Conservation (phyloP, 1,139 yeast species). For the Magnusiomyces magnusii region DNA sequence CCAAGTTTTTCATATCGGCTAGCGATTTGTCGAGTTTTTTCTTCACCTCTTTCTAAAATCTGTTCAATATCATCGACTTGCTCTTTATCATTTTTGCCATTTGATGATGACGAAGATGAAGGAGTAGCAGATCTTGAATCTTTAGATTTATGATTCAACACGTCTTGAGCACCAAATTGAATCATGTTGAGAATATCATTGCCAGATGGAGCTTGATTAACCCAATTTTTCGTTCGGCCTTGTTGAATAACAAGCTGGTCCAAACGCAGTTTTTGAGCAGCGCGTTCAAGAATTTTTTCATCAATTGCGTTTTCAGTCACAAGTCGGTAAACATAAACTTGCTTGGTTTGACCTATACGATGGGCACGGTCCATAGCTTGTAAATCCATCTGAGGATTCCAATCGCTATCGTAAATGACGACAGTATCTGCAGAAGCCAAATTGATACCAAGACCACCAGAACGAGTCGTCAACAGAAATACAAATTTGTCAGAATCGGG, state of each 20-base stretch:
- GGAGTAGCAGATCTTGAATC: conserved; percentile 24
- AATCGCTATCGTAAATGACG: conserved; percentile 84
- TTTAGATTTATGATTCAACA: conserved; percentile 42
- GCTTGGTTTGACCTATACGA: conserved; percentile 95
- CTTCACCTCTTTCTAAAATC: conserved; percentile 69
- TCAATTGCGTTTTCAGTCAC: conserved; percentile 96
- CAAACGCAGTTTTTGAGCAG: conserved; percentile 84
- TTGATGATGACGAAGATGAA: conserved; percentile 17
- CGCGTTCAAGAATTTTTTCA: conserved; percentile 91
- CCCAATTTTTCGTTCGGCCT: conserved; percentile 51
- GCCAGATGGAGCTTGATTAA: conserved; percentile 50
- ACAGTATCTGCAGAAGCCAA: conserved; percentile 91
- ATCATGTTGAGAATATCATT: conserved; percentile 92
- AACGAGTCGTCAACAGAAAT: conserved; percentile 86
- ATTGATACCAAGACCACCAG: conserved; percentile 98
- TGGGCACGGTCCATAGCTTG: conserved; percentile 99
- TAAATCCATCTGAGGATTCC: conserved; percentile 98
- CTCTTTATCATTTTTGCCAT: conserved; percentile 20
- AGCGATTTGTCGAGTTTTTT: conserved; percentile 67
- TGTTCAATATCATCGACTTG: conserved; percentile 61
- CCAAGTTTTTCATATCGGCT: conserved; percentile 80
- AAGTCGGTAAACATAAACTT: conserved; percentile 83
- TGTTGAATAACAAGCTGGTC: conserved; percentile 97
- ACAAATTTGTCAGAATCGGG: conserved; percentile 79
- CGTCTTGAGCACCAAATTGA: conserved; percentile 92